These are phyloP conservation scores for Pisolithus sp. DNA, from an alignment of 768 basidiomycete genomes.

Conservation along the genomic window DNA sequence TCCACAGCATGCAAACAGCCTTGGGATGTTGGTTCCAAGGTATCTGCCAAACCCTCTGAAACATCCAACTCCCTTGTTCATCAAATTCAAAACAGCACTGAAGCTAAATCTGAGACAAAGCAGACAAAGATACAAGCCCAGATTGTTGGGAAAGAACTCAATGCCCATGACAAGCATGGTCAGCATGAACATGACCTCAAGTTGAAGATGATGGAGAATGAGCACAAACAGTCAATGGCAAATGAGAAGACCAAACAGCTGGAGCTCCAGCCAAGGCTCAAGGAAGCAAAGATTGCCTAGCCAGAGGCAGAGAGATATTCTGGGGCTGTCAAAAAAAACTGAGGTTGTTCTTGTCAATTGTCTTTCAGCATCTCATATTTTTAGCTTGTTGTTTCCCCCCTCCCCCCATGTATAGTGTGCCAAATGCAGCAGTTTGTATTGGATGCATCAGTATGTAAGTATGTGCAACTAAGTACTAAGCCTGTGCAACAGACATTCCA, in stretches of 20 bases:
- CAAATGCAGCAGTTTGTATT: too few relatives aligned
- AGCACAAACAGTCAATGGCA: not conserved
- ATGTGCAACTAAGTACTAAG: not conserved
- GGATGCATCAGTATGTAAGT: not conserved
- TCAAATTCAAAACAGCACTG: not conserved
- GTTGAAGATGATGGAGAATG: not conserved
- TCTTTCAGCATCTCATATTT: not conserved
- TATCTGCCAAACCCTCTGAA: not conserved
- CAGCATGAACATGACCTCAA: not conserved
- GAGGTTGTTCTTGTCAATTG: not conserved
- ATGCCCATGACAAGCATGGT: not conserved
- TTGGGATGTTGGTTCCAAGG: not conserved
- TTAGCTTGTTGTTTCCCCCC: too few relatives aligned
- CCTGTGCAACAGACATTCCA: not conserved
- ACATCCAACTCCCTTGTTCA: not conserved
- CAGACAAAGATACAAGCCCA: not conserved
- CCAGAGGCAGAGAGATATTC: not conserved
- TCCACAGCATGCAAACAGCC: not conserved
- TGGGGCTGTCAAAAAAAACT: not conserved
- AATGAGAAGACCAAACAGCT: not conserved
- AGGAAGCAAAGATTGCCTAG: not conserved
- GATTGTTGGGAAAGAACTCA: not conserved
- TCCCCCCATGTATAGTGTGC: too few relatives aligned
- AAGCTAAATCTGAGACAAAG: not conserved
- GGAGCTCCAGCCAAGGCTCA: not conserved